Conservation (phyloP, 208 protist genomes). For the Wallacemonas collosoma region DNA sequence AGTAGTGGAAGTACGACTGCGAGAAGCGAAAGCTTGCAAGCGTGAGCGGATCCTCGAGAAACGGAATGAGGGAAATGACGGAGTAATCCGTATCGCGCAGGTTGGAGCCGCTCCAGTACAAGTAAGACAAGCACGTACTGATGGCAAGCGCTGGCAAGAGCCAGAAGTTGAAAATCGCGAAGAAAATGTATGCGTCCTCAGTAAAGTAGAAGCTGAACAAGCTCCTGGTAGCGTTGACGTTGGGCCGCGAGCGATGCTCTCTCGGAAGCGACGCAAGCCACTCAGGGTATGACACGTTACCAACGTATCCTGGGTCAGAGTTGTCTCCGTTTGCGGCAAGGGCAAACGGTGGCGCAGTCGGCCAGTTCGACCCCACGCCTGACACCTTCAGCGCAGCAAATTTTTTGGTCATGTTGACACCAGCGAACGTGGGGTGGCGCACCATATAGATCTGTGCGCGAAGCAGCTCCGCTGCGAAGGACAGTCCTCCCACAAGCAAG, state of each 20-base stretch:
- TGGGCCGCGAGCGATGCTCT: conserved; percentile 29
- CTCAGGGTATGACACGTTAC: conserved; percentile 35
- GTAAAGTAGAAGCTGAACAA: conserved; percentile 63
- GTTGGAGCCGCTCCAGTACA: conserved; percentile 61
- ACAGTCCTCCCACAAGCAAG: conserved; percentile 38
- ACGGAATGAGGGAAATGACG: conserved; percentile 52
- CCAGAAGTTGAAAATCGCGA: conserved; percentile 66
- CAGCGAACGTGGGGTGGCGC: conserved; percentile 26
- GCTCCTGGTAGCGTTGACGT: conserved; percentile 35
- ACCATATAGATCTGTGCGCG: conserved; percentile 70
- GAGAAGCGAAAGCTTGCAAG: conserved; percentile 47
- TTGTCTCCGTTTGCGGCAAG: too few species aligned
- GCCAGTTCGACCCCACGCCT: too few species aligned
- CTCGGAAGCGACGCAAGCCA: conserved; percentile 32
- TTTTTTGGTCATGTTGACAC: conserved; percentile 26
- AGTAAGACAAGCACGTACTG: conserved; percentile 51
- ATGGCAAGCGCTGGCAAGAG: conserved; percentile 58
- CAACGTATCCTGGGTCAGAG: too few species aligned
- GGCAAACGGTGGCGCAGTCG: too few species aligned
- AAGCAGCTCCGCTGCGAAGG: conserved; percentile 64
- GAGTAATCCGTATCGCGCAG: conserved; percentile 52
- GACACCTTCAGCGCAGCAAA: conserved; percentile 7
- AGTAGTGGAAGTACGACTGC: conserved; percentile 41
- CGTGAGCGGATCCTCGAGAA: conserved; percentile 74
- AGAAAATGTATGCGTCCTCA: conserved; percentile 60